phyloP scores from a whole-genome alignment of 2,329 filamentous ascomycete genomes.

The Pestalotiopsis fici region DNA sequence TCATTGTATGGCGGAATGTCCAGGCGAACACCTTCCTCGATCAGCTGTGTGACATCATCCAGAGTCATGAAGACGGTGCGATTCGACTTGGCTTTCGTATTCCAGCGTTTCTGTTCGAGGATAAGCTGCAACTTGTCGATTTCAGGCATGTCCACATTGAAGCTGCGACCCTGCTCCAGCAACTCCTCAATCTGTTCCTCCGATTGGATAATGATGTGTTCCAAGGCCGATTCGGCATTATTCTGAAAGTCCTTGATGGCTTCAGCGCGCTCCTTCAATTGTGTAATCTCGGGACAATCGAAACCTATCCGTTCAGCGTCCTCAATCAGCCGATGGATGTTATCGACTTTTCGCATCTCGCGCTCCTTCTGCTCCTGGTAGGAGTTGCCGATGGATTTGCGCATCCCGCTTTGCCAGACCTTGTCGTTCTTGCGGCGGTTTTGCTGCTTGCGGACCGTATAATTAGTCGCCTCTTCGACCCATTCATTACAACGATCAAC shows the following conservation, averaged over 20 bases:
- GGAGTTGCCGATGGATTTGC: constrained; percentile 63
- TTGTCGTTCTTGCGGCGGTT: constrained; percentile 95
- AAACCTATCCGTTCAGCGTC: constrained; percentile 88
- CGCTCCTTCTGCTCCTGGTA: constrained; percentile 77
- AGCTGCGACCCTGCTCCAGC: constrained; percentile 84
- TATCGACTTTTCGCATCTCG: constrained; percentile 85
- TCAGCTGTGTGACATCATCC: constrained; percentile 76
- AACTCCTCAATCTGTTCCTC: constrained; percentile 83
- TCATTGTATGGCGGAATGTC: constrained; percentile 80
- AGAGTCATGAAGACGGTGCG: constrained; percentile 70
- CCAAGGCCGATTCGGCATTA: constrained; percentile 70
- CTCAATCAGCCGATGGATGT: constrained; percentile 80
- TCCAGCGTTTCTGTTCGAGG: constrained; percentile 87
- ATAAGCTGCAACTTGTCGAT: constrained; percentile 79
- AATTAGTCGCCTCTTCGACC: constrained; percentile 95
- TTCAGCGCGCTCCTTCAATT: constrained; percentile 81
- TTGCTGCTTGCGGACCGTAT: constrained; percentile 96
- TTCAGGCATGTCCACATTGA: constrained; percentile 90
- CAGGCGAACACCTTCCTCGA: constrained; percentile 75
- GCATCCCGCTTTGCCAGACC: constrained; percentile 72
- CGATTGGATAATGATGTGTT: constrained; percentile 63
- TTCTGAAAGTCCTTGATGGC: constrained; percentile 84
- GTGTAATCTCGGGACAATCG: constrained; percentile 86
- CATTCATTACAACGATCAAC: constrained; percentile 97
- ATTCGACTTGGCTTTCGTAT: constrained; percentile 70